Evolutionary conservation across 352 stramenopile species (phyloP).

Genomic region (Plasmopara muralis): DNA sequence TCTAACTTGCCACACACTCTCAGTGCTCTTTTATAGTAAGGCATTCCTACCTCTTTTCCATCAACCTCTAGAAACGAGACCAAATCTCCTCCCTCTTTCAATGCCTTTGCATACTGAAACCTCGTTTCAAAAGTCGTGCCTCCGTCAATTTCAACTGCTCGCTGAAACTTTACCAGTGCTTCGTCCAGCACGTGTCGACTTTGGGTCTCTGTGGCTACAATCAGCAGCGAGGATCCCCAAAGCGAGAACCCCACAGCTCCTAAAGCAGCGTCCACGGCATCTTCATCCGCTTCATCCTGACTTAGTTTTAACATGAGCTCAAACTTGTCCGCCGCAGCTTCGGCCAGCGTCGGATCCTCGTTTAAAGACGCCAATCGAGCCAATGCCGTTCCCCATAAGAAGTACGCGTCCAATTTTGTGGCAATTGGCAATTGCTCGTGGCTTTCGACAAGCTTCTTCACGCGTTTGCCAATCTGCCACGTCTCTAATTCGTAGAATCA

Average conservation of each 20-base stretch:
- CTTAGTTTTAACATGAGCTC: constrained; percentile 55
- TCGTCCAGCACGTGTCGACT: constrained; percentile 46
- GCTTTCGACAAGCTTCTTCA: constrained; percentile 71
- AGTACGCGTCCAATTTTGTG: constrained; percentile 69
- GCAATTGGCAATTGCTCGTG: constrained; percentile 39
- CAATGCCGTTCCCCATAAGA: constrained; percentile 74
- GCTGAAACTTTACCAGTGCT: constrained; percentile 55
- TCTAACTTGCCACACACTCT: constrained; percentile 29
- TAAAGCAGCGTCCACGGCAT: constrained; percentile 49
- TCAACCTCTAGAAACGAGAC: constrained; percentile 47
- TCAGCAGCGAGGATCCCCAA: constrained; percentile 69
- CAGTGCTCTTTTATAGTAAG: constrained; percentile 24
- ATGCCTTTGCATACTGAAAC: constrained; percentile 74
- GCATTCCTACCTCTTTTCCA: constrained; percentile 5
- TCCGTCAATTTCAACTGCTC: constrained; percentile 73
- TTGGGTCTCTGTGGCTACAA: constrained; percentile 68
- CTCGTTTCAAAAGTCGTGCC: constrained; percentile 76
- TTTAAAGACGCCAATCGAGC: constrained; percentile 67
- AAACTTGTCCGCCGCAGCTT: constrained; percentile 77
- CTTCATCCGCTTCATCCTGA: constrained; percentile 13
- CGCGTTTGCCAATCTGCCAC: constrained; percentile 79
- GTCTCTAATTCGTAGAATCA: constrained; percentile 40
- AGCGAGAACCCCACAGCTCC: constrained; percentile 72
- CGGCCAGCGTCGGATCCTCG: constrained; percentile 63
- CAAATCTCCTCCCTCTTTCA: constrained; percentile 37